Evolutionary conservation across 768 basidiomycete species (phyloP), one percentile per base, ranked within the genome.

Genomic region (Amanita inopinata): DNA sequence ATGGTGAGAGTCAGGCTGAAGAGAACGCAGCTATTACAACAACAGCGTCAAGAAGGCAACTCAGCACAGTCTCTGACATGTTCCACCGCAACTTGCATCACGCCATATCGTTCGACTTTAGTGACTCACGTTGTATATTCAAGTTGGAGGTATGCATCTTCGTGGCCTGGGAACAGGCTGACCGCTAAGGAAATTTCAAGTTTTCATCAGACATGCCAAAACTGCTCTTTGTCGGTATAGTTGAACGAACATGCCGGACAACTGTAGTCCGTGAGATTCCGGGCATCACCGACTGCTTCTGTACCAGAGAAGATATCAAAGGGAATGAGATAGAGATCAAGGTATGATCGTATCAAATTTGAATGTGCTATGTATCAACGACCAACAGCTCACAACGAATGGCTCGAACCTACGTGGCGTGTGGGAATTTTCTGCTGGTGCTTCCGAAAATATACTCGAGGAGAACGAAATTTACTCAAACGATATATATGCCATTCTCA

Each of bases 391-490:
- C 47, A 77, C 81, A 46, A 81, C 94, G 2, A 97, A 98, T 56
- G 94, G 96, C 5, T 96, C 91, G 40, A 98, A 97, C 62, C 74
- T 98, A 49, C 69, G 69, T 33, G 92, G 90, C 6, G 74, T 97
- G 53, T 97, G 94, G 94, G 65, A 74, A 42, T 86, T 80, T 53
- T 66, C 76, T 22, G 67, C 69, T 18, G 66, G 67, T 27, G 56
- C 61, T 8, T 72, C 65, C 15, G 71, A 76, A 50, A 70, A 64
- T 36, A 77, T 80, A 43, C 64, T 96, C 47, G 81, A 92, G 53
- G 74, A 84, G 32, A 71, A 91, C 54, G 73, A 75, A 18, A 77
- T 97, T 43, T 87, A 87, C 51, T 93, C 94, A 15, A 99, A 98
- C 64, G 92, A 98, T 55, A 87, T 99, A 46, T 88, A 89, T 55